These are phyloP conservation scores for Excoecaria agallocha DNA, from an alignment of 345 rosid genomes.

Conservation along the genomic window DNA sequence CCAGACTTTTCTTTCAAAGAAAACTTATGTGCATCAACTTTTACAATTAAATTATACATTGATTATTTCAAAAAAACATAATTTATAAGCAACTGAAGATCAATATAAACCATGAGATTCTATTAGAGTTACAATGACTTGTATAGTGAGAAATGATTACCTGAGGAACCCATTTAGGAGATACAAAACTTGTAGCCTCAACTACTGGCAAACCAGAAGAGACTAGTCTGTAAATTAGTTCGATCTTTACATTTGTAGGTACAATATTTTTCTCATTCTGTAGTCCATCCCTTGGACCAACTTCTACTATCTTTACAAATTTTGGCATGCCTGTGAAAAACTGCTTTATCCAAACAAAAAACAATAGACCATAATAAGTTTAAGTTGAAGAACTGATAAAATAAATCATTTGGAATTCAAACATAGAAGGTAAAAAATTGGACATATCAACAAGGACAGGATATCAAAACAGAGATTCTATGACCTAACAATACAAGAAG, in stretches of 20 bases:
- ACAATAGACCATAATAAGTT: conserved; percentile 3
- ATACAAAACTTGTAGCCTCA: conserved; percentile 76
- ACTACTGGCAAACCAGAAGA: conserved; percentile 60
- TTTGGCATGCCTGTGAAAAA: conserved; percentile 44
- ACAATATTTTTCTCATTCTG: conserved; percentile 62
- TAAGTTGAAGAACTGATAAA: background rate
- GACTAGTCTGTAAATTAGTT: conserved; percentile 52
- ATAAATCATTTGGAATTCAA: background rate
- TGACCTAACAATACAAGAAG: background rate
- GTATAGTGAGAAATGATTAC: conserved; percentile 17
- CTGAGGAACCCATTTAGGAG: conserved; percentile 87
- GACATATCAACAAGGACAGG: background rate
- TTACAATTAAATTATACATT: too few relatives aligned
- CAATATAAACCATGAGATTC: background rate
- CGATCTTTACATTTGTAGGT: conserved; percentile 54
- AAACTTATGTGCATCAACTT: too few relatives aligned
- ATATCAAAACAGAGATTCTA: background rate
- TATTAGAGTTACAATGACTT: conserved; percentile 5
- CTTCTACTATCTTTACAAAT: conserved; percentile 73
- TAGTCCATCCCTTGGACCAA: conserved; percentile 71
- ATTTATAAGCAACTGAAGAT: background rate
- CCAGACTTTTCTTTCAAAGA: background rate
- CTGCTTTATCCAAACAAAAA: conserved; percentile 33
- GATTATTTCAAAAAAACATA: background rate
- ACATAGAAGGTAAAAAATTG: background rate